Conservation (phyloP, 257 asterid species). For the Lycium ferocissimum region DNA sequence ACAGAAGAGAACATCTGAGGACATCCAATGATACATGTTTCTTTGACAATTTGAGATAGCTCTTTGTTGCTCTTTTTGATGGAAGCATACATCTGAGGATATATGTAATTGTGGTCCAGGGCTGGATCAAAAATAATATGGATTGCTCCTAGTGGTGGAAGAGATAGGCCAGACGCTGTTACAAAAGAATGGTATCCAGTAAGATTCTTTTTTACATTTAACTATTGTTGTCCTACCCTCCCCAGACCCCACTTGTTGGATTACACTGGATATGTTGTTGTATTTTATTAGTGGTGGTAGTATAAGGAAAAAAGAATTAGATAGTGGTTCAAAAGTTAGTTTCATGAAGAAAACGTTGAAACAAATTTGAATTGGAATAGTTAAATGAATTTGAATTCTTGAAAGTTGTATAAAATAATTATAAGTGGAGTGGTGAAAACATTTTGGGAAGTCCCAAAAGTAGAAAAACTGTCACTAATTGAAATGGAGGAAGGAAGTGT, state of each 20-base stretch:
- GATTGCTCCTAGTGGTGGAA: constrained; percentile 99
- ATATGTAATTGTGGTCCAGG: constrained; percentile 53
- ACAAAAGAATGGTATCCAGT: constrained; percentile 90
- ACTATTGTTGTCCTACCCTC: not conserved
- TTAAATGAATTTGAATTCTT: not conserved
- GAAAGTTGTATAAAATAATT: not conserved
- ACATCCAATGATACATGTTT: not conserved
- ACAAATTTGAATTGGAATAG: not conserved
- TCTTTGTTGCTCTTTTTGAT: not conserved
- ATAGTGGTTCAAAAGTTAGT: not conserved
- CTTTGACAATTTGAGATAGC: constrained; percentile 16
- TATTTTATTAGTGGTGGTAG: constrained; percentile 13
- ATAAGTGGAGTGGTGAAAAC: constrained; percentile 12
- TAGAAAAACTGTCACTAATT: not conserved
- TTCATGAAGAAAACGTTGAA: not conserved
- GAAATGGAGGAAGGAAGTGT: constrained; percentile 22
- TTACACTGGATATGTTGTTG: too few relatives aligned
- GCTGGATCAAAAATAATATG: constrained; percentile 90
- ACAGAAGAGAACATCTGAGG: not conserved
- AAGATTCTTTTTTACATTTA: constrained; percentile 44
- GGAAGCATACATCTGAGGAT: constrained; percentile 20
- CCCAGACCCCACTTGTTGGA: too few relatives aligned
- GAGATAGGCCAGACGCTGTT: constrained; percentile 93
- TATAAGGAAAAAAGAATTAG: not conserved
- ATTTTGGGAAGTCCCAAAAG: constrained; percentile 11